These are phyloP conservation scores for Alternaria gansuensis DNA, from an alignment of 2,329 filamentous ascomycete genomes.

Conservation along the genomic window DNA sequence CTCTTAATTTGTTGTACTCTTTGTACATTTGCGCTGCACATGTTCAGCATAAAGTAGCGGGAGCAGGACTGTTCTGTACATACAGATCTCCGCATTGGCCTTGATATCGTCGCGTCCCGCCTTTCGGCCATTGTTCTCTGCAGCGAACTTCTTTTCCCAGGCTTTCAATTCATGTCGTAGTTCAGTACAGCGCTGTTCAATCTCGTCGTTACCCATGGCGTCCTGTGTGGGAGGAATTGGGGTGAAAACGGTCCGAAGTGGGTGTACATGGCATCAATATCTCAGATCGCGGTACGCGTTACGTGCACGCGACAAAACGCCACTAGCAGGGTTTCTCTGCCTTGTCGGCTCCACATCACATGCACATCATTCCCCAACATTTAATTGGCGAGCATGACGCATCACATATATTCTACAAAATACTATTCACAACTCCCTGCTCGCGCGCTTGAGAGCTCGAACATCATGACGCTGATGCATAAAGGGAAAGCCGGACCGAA, in stretches of 20 bases:
- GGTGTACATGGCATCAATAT: conserved; percentile 29
- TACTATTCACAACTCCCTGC: conserved; percentile 53
- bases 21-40: conserved; percentile 75
- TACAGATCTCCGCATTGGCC: conserved; percentile 74
- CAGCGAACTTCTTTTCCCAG: conserved; percentile 76
- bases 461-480: conserved; percentile 49
- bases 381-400: conserved; percentile 39
- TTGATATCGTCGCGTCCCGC: conserved; percentile 80
- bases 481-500: conserved; percentile 40
- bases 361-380: conserved; percentile 18
- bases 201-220: conserved; percentile 42
- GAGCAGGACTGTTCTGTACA: conserved; percentile 27
- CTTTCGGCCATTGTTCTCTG: conserved; percentile 71
- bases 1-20: conserved; percentile 72
- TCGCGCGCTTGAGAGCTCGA: conserved; percentile 44
- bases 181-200: conserved; percentile 80
- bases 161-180: conserved; percentile 75
- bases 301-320: conserved; percentile 34
- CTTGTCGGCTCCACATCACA: conserved; percentile 30
- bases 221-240: conserved; percentile 19
- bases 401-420: conserved; percentile 52
- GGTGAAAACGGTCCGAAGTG: conserved; percentile 21
- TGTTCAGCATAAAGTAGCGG: conserved; percentile 22
- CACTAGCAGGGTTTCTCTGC: conserved; percentile 35
- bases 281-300: conserved; percentile 45